phyloP scores from a whole-genome alignment of 345 rosid genomes.

The Barbarea vulgaris region DNA sequence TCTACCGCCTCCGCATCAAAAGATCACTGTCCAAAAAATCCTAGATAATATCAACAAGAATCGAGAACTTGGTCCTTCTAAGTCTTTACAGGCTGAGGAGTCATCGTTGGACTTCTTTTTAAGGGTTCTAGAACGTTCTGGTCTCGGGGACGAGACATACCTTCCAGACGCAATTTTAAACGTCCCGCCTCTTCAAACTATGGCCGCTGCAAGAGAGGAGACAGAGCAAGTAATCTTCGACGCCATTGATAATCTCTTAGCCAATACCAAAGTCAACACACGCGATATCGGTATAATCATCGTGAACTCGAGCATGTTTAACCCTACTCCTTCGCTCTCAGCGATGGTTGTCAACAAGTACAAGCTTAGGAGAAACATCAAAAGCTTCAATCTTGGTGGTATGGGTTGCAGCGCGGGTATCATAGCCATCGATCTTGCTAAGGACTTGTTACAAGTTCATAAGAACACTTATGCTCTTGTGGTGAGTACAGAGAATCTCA shows the following conservation, averaged over 20 bases:
- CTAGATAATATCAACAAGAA: constrained; percentile 63
- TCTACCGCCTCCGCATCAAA: constrained; percentile 64
- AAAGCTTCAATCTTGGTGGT: constrained; percentile 35
- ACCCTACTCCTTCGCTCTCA: constrained; percentile 39
- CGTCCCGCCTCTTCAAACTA: constrained; percentile 72
- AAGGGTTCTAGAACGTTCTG: constrained; percentile 71
- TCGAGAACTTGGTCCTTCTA: constrained; percentile 55
- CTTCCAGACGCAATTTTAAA: constrained; percentile 62
- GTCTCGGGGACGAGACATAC: constrained; percentile 87
- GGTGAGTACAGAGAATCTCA: constrained; percentile 81
- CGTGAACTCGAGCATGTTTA: constrained; percentile 32
- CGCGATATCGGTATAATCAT: constrained; percentile 67
- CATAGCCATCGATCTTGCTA: constrained; percentile 36
- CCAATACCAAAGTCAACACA: constrained; percentile 63
- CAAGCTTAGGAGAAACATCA: constrained; percentile 33
- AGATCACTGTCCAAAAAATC: constrained; percentile 52
- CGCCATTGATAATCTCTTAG: constrained; percentile 67
- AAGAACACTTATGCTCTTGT: constrained; percentile 64
- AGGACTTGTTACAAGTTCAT: constrained; percentile 56
- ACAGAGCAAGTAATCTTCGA: constrained; percentile 90
- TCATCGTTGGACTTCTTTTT: constrained; percentile 57
- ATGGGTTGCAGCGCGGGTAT: constrained; percentile 44
- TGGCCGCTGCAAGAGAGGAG: constrained; percentile 79
- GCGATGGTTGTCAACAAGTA: constrained; percentile 41
- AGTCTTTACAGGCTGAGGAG: constrained; percentile 41